A percentile compares a stretch with the other conserved stretches of the same genome.
Conservation (phyloP, 495 filamentous ascomycete genomes). For the Pyronema domesticum region DNA sequence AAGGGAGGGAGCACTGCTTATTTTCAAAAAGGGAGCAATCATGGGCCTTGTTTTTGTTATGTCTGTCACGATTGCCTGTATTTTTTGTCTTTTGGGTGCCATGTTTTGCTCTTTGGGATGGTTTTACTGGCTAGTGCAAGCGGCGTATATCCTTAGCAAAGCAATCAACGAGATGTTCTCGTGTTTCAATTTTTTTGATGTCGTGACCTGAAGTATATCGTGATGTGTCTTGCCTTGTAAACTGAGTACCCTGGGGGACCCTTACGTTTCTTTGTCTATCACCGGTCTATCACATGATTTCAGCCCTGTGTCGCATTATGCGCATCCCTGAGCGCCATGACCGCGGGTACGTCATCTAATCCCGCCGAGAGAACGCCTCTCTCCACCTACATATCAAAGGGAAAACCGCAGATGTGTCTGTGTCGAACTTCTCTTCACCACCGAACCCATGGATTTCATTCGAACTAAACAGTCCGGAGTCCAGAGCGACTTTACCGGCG, state of each 20-base stretch:
- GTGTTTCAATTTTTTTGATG: background rate
- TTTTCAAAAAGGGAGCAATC: background rate
- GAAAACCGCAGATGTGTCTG: background rate
- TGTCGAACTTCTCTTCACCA: background rate
- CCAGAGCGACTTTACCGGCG: constrained; percentile 45
- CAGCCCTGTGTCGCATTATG: too few species aligned
- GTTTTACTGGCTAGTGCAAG: too few species aligned
- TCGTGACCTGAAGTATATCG: background rate
- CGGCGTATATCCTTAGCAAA: background rate
- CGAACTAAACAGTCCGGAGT: constrained; percentile 86
- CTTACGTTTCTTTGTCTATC: background rate
- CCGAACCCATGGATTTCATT: constrained; percentile 38
- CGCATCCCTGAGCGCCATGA: background rate
- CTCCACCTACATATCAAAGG: background rate
- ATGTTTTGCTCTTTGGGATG: background rate
- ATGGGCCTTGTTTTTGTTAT: background rate
- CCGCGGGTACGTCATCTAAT: constrained; percentile 1
- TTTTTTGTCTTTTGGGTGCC: background rate
- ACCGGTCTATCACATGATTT: background rate
- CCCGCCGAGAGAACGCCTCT: background rate
- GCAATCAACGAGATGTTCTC: background rate
- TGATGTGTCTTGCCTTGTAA: too few species aligned
- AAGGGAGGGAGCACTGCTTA: background rate
- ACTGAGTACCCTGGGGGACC: too few species aligned
- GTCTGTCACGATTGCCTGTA: background rate